Evolutionary conservation across 495 filamentous ascomycete species (phyloP).

Genomic region (Cercophora newfieldiana): DNA sequence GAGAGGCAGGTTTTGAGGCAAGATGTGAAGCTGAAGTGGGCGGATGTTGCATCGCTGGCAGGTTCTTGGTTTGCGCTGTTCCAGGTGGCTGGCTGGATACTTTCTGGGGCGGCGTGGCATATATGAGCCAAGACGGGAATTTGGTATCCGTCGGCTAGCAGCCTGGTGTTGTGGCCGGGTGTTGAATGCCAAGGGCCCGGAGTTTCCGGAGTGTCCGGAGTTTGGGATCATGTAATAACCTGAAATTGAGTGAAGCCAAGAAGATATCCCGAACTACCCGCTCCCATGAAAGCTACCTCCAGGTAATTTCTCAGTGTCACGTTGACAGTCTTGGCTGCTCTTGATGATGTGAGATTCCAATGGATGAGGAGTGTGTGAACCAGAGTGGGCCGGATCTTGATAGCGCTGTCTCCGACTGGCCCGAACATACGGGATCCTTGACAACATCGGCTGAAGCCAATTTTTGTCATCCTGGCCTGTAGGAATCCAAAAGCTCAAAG

Average conservation of each 20-base stretch:
- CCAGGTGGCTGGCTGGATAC: constrained; percentile 21
- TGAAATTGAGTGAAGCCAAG: no score
- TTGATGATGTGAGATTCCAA: neutral
- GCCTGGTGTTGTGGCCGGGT: no score
- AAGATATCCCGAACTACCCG: neutral
- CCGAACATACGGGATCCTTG: neutral
- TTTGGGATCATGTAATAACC: no score
- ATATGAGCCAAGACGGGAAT: neutral
- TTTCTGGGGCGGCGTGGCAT: constrained; percentile 13
- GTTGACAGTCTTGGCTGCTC: neutral
- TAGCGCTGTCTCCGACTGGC: neutral
- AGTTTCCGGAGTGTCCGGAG: neutral
- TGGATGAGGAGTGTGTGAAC: neutral
- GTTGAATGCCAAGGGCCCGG: neutral
- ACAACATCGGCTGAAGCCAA: neutral
- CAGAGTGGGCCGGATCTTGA: neutral
- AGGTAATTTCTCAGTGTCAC: neutral
- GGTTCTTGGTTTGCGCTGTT: constrained; percentile 25
- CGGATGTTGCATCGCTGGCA: constrained; percentile 7
- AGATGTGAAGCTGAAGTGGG: constrained; percentile 12
- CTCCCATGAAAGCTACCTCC: neutral
- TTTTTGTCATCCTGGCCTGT: neutral
- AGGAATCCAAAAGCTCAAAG: neutral
- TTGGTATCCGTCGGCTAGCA: no score
- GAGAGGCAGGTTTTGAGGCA: constrained; percentile 17